phyloP scores from a whole-genome alignment of 2,329 filamentous ascomycete genomes.

The Ophiostoma populinum region DNA sequence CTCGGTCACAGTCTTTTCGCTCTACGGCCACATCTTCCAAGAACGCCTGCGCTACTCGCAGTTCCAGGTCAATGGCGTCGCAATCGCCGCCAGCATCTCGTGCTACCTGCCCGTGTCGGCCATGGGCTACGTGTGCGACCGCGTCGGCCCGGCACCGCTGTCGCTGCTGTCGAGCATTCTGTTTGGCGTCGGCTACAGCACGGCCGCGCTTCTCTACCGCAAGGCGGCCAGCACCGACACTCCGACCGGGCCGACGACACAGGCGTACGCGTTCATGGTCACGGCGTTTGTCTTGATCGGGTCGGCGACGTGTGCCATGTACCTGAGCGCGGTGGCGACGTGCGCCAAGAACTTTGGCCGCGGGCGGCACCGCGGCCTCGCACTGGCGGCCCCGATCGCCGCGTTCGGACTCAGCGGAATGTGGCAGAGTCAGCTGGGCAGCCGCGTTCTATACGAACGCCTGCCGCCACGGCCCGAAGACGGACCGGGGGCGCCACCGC shows the following conservation, averaged over 20 bases:
- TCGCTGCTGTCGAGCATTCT: slow-evolving; percentile 54
- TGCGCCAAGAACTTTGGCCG: slow-evolving; percentile 97
- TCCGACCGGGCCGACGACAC: slow-evolving; percentile 18
- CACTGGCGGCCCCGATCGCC: slow-evolving; percentile 78
- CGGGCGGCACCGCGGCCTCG: slow-evolving; percentile 72
- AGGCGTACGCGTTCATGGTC: slow-evolving; percentile 71
- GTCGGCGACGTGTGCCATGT: slow-evolving; percentile 72
- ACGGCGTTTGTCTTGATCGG: slow-evolving; percentile 71
- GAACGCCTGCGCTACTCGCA: slow-evolving; percentile 75
- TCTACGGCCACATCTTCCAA: slow-evolving; percentile 86
- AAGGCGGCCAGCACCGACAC: slow-evolving; percentile 20
- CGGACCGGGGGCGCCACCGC: slow-evolving; percentile 10
- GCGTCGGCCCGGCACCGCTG: slow-evolving; percentile 62
- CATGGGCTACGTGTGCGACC: slow-evolving; percentile 83
- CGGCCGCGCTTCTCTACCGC: slow-evolving; percentile 66
- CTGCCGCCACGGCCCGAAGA: slow-evolving; percentile 43
- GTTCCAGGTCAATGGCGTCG: slow-evolving; percentile 78
- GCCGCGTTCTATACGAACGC: slow-evolving; percentile 55
- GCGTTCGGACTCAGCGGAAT: slow-evolving; percentile 87
- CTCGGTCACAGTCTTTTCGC: slow-evolving; percentile 81
- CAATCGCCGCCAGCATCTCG: slow-evolving; percentile 70
- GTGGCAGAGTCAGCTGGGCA: slow-evolving; percentile 86
- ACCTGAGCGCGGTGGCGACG: slow-evolving; percentile 77
- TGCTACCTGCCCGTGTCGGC: slow-evolving; percentile 86
- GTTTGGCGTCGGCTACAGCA: slow-evolving; percentile 66